These are phyloP conservation scores for Boletus tomentosulus DNA, from an alignment of 768 basidiomycete species.

Conservation along the genomic window DNA sequence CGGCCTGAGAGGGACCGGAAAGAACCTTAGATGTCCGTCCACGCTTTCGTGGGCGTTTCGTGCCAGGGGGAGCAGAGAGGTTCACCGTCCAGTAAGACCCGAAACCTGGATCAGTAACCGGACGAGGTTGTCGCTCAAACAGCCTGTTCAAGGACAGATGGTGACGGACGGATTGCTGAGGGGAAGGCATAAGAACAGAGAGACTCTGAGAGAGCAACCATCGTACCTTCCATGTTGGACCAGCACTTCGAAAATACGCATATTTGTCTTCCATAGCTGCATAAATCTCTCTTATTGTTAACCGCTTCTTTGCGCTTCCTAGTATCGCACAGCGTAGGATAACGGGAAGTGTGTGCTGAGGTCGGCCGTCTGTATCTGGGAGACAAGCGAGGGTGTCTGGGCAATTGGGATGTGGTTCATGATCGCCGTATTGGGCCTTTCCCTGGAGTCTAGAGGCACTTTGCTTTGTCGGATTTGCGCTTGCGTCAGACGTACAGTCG, in stretches of 20 bases:
- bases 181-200: slow-evolving; percentile 8
- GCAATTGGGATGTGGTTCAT: slow-evolving; percentile 69
- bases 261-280: slow-evolving; percentile 86
- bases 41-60: slow-evolving; percentile 80
- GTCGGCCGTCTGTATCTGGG: slow-evolving; percentile 72
- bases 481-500: slow-evolving; percentile 33
- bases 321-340: slow-evolving; percentile 83
- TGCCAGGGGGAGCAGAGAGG: slow-evolving; percentile 77
- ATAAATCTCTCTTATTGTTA: slow-evolving; percentile 84
- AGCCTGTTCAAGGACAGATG: slow-evolving; percentile 79
- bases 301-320: slow-evolving; percentile 66
- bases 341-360: slow-evolving; percentile 81
- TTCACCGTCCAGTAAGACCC: slow-evolving; percentile 93
- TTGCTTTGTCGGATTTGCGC: slow-evolving; percentile 26
- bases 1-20: slow-evolving; percentile 13
- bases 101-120: slow-evolving; percentile 81
- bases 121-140: slow-evolving; percentile 78
- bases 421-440: slow-evolving; percentile 35
- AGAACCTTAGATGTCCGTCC: slow-evolving; percentile 55
- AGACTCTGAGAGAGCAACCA: not conserved
- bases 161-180: slow-evolving; percentile 82
- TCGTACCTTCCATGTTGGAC: slow-evolving; percentile 79
- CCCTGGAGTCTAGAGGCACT: slow-evolving; percentile 17
- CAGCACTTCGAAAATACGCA: slow-evolving; percentile 74
- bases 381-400: slow-evolving; percentile 75